Evolutionary conservation across 306 rosid genomes (phyloP).

Genomic region (Pyrus bretschneideri): DNA sequence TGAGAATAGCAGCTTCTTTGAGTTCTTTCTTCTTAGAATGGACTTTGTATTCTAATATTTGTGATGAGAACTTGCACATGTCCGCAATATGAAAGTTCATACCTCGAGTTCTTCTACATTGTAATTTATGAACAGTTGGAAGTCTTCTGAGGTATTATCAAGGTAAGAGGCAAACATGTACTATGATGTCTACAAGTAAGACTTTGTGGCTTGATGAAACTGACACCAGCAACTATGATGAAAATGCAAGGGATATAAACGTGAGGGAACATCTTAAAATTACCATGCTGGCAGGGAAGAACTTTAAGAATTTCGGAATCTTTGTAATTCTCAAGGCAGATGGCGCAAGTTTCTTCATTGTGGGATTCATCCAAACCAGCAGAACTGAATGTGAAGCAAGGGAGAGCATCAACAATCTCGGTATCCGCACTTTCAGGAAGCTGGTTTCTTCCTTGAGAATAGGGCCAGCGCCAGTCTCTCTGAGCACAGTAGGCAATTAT

Average conservation of each 20-base stretch:
- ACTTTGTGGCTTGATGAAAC: neutral
- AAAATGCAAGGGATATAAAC: neutral
- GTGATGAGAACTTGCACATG: neutral
- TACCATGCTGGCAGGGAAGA: slow-evolving; percentile 37
- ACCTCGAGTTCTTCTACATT: neutral
- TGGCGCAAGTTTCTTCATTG: slow-evolving; percentile 36
- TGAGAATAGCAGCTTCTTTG: neutral
- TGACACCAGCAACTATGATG: neutral
- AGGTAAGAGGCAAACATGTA: neutral
- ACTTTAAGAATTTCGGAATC: slow-evolving; percentile 36
- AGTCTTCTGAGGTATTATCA: neutral
- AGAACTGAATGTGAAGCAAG: slow-evolving; percentile 21
- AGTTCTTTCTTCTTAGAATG: neutral
- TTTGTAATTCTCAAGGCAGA: slow-evolving; percentile 40
- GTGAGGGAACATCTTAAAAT: neutral
- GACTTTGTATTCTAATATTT: neutral
- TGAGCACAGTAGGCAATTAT: slow-evolving; percentile 19
- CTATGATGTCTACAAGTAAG: neutral
- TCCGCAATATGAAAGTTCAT: neutral
- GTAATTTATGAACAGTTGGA: neutral
- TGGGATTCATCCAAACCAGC: slow-evolving; percentile 5
- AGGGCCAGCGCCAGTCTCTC: slow-evolving; percentile 16
- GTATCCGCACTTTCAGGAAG: slow-evolving; percentile 18
- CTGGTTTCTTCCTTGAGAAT: slow-evolving; percentile 13
- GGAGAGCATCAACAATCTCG: slow-evolving; percentile 34